These are phyloP conservation scores for Rhodotorula sp. DNA, from an alignment of 1,284 basidiomycete genomes.

Conservation along the genomic window DNA sequence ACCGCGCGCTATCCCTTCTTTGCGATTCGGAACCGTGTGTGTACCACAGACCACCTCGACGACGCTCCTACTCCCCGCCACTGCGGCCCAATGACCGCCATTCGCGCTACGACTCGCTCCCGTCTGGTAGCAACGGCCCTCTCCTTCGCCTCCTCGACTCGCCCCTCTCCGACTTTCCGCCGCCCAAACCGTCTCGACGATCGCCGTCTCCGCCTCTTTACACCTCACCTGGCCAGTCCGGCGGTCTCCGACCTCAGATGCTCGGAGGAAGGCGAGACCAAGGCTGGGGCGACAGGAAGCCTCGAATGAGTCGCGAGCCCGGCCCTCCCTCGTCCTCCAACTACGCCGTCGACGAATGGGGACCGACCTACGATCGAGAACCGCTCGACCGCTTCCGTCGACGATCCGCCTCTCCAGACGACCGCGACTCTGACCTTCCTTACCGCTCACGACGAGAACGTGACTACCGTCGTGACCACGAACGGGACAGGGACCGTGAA, in stretches of 20 bases:
- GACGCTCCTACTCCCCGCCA: too few relatives aligned
- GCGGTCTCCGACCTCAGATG: background rate
- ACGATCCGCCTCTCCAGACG: background rate
- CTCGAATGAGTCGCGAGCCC: background rate
- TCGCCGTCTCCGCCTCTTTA: background rate
- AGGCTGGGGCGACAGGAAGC: slow-evolving; percentile 3
- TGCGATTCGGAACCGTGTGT: too few relatives aligned
- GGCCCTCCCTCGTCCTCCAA: background rate
- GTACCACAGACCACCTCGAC: too few relatives aligned
- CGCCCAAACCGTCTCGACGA: background rate
- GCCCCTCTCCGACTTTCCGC: background rate
- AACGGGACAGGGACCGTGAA: slow-evolving; percentile 1
- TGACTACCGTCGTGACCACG: background rate
- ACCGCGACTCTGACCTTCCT: slow-evolving; percentile 7
- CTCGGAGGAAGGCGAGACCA: background rate
- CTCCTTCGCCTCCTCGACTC: background rate
- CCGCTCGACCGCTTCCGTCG: background rate
- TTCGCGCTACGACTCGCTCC: too few relatives aligned
- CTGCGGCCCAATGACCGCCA: too few relatives aligned
- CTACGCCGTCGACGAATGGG: background rate
- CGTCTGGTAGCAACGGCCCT: background rate
- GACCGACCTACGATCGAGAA: background rate
- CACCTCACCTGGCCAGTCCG: background rate
- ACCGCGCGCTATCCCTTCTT: too few relatives aligned
- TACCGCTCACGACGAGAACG: background rate